These are phyloP conservation scores for Suillus occidentalis DNA, from an alignment of 768 basidiomycete species.

Conservation along the genomic window DNA sequence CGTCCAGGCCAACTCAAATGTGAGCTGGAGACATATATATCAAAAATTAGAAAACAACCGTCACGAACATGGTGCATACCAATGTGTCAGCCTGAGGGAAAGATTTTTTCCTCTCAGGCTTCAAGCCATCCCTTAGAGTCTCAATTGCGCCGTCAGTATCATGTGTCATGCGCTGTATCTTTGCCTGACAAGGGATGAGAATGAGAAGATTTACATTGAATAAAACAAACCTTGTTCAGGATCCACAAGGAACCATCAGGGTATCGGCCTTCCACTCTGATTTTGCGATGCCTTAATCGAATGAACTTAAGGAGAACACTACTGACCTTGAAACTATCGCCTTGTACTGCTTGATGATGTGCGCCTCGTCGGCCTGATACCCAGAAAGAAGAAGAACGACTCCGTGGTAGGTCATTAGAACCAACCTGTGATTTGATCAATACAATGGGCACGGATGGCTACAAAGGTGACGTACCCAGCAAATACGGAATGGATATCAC, in stretches of 20 bases:
- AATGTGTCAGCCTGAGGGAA: constrained; percentile 76
- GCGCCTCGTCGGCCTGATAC: constrained; percentile 72
- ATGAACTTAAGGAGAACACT: neutral
- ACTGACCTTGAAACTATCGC: constrained; percentile 63
- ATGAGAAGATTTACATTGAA: neutral
- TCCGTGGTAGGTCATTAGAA: constrained; percentile 80
- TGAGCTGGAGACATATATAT: constrained; percentile 42
- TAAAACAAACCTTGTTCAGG: constrained; percentile 53
- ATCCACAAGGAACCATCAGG: constrained; percentile 74
- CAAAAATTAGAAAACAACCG: neutral
- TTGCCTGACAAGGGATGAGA: constrained; percentile 47
- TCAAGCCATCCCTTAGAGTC: constrained; percentile 58
- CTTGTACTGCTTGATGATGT: constrained; percentile 61
- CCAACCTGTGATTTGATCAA: constrained; percentile 45
- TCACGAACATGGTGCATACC: constrained; percentile 36
- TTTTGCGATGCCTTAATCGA: neutral
- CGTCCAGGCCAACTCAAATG: constrained; percentile 81
- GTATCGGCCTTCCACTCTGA: constrained; percentile 55
- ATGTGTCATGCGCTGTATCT: constrained; percentile 69
- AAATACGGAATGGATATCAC: constrained; percentile 75
- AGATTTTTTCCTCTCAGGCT: constrained; percentile 46
- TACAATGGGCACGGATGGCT: neutral
- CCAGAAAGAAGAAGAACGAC: constrained; percentile 69
- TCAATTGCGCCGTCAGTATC: constrained; percentile 66
- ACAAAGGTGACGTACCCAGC: constrained; percentile 53